These are phyloP conservation scores for Solanum clarkiae DNA, from an alignment of 257 asterid species.

Conservation along the genomic window DNA sequence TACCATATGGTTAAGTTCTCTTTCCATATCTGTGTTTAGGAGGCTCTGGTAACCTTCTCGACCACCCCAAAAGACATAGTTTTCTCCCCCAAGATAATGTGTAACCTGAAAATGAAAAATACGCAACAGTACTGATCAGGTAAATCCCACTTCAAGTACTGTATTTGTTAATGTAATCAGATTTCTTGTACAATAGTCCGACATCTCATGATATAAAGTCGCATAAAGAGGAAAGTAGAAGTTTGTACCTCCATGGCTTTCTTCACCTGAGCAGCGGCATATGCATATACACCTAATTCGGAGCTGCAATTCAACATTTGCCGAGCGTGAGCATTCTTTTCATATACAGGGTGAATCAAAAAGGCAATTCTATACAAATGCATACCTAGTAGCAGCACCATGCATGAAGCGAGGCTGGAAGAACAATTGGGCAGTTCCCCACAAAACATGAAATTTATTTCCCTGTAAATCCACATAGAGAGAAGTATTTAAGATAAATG, in stretches of 20 bases:
- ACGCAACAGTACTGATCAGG: not conserved
- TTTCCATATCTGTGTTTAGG: conserved; percentile 93
- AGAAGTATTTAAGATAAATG: not conserved
- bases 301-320: conserved; percentile 36
- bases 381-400: conserved; percentile 95
- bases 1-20: conserved; percentile 91
- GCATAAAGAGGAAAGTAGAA: not conserved
- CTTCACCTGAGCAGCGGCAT: conserved; percentile 93
- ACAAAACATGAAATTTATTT: conserved; percentile 34
- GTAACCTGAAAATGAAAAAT: conserved; percentile 50
- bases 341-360: not conserved
- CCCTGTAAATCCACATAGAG: not conserved
- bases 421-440: conserved; percentile 98
- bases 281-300: conserved; percentile 64
- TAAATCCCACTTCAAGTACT: not conserved
- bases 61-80: conserved; percentile 98
- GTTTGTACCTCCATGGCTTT: conserved; percentile 78
- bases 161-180: not conserved
- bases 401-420: conserved; percentile 92
- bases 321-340: not conserved
- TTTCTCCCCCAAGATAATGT: conserved; percentile 95
- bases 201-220: not conserved
- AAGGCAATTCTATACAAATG: not conserved
- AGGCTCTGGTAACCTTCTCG: conserved; percentile 98
- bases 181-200: not conserved